Conservation (phyloP, 805 yeast genomes). For the Alloascoidea hylecoeti region DNA sequence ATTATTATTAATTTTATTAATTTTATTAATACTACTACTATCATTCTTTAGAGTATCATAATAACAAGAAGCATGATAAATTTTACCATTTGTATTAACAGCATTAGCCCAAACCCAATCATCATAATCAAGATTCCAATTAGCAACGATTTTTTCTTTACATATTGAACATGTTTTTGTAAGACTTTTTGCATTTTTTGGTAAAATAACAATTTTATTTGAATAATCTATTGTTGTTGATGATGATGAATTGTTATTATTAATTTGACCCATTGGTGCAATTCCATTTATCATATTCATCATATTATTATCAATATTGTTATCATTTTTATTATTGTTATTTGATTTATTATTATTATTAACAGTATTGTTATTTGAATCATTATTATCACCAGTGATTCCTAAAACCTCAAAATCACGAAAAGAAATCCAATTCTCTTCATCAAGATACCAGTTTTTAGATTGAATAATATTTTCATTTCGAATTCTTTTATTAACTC, state of each 20-base stretch:
- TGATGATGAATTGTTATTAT: not conserved
- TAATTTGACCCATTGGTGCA: not conserved
- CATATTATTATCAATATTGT: slow-evolving; percentile 4
- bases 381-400: slow-evolving; percentile 9
- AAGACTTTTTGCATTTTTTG: slow-evolving; percentile 46
- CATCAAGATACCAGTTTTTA: slow-evolving; percentile 71
- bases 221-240: too few species aligned
- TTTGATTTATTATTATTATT: slow-evolving; percentile 8
- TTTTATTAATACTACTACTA: slow-evolving; percentile 3
- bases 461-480: slow-evolving; percentile 36
- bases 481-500: slow-evolving; percentile 69
- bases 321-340: slow-evolving; percentile 8
- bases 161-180: slow-evolving; percentile 54
- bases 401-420: slow-evolving; percentile 53
- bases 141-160: slow-evolving; percentile 47
- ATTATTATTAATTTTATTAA: not conserved
- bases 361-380: slow-evolving; percentile 6
- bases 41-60: slow-evolving; percentile 35
- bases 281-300: slow-evolving; percentile 5
- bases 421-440: slow-evolving; percentile 58
- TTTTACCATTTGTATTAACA: slow-evolving; percentile 29
- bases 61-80: slow-evolving; percentile 57
- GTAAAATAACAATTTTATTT: slow-evolving; percentile 38
- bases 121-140: slow-evolving; percentile 59
- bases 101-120: slow-evolving; percentile 78